Evolutionary conservation across 352 stramenopile species (phyloP), one percentile per base, ranked within the genome.

Genomic region (Pythium plurisporium): DNA sequence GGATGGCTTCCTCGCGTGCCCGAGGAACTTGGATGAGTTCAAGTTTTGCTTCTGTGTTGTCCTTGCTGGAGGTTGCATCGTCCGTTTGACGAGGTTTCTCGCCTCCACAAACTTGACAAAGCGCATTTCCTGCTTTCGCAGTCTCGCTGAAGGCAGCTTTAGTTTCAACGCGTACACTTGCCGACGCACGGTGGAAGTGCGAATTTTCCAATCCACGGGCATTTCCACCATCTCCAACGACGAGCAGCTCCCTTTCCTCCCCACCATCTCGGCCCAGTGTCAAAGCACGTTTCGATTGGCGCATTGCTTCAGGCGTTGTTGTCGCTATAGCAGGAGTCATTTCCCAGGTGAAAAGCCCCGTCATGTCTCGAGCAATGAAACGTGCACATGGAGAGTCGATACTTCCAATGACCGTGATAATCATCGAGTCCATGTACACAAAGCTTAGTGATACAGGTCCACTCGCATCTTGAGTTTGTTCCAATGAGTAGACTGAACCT

Each of bases 361-460:
- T 93, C 82, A 95, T 93, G 49, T 95, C 85, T 31, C 85, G 64
- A 25, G 79, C 85, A 40, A 95, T 82, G 29, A 92, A 90, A 10
- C 82, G 75, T 1, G 74, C 81, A 36, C 79, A 91, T 2, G 78
- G 72, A 0, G 85, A 89, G 51, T 92, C 84, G 10, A 92, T 52
- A 38, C 82, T 92, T 12, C 85, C 85, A 5, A 95, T 74, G 25
- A 95, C 81, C 10, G 74, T 93, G 31, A 95, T 82, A 11, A 95
- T 75, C 50, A 95, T 89, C 23, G 82, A 89, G 50, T 93, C 80
- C 82, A 95, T 92, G 44, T 91, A 93, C 27, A 95, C 82, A 66
- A 95, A 95, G 49, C 81, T 91, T n/a, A 93, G 62, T 2, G 75
- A 72, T 0, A 67, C 64, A 23, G 71, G 66, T 7, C 52, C 58